Percentiles rank a stretch among this genome's conserved stretches.
Conservation (phyloP, 2,329 filamentous ascomycete species). For the Penicillium olsonii region DNA sequence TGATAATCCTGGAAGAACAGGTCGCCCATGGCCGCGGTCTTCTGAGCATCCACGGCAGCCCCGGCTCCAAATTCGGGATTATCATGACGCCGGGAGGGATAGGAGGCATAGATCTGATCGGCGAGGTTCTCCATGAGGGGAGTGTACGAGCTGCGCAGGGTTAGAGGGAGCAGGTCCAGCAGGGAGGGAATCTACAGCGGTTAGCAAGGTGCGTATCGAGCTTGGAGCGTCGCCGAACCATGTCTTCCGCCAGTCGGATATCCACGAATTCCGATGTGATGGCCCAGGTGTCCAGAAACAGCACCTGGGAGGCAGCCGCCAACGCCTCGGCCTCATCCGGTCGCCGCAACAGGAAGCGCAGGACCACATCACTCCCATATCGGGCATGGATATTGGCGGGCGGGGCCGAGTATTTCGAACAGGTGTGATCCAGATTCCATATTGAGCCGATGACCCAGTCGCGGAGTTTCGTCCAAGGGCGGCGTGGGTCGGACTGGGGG, state of each 20-base stretch:
- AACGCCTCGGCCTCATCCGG: constrained; percentile 69
- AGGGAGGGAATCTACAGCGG: constrained; percentile 66
- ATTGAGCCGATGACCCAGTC: constrained; percentile 47
- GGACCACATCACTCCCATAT: constrained; percentile 81
- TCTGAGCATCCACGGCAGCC: constrained; percentile 33
- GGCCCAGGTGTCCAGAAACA: constrained; percentile 90
- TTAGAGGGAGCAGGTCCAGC: constrained; percentile 73
- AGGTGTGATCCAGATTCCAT: constrained; percentile 39
- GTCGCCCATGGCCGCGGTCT: constrained; percentile 51
- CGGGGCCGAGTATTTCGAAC: constrained; percentile 26
- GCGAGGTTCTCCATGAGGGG: constrained; percentile 80
- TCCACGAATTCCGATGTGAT: constrained; percentile 81
- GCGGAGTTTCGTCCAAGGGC: constrained; percentile 42
- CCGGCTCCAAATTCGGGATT: constrained; percentile 27
- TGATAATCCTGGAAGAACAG: constrained; percentile 94
- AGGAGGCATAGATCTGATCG: constrained; percentile 74
- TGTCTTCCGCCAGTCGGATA: constrained; percentile 73
- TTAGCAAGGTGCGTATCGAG: not conserved
- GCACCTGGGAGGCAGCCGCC: constrained; percentile 68
- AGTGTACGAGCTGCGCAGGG: constrained; percentile 70
- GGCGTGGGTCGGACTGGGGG: constrained; percentile 30
- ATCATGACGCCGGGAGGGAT: constrained; percentile 54
- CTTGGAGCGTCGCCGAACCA: constrained; percentile 53
- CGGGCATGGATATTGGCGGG: constrained; percentile 47
- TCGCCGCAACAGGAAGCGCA: constrained; percentile 79